phyloP scores from a whole-genome alignment of 2,329 filamentous ascomycete genomes.

The Xylariaceae sp. region DNA sequence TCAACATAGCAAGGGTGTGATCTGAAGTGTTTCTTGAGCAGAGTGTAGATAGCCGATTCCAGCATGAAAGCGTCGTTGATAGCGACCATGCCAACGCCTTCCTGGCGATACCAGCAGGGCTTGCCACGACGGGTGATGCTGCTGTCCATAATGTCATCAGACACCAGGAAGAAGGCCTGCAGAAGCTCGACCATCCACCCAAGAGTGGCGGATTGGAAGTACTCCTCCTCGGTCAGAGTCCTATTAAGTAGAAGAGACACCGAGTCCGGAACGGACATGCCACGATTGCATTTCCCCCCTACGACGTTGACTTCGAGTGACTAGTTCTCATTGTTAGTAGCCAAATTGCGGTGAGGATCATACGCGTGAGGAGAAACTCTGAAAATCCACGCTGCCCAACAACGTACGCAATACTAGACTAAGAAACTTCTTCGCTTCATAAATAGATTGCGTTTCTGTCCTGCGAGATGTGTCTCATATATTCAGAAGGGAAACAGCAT shows the following conservation, averaged over 20 bases:
- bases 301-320: constrained; percentile 84
- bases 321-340: constrained; percentile 53
- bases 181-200: constrained; percentile 99
- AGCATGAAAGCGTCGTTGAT: constrained; percentile 99
- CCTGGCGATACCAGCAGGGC: constrained; percentile 95
- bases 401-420: background rate
- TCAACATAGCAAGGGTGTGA: constrained; percentile 87
- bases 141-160: constrained; percentile 97
- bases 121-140: constrained; percentile 93
- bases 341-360: background rate
- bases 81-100: constrained; percentile 90
- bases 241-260: constrained; percentile 77
- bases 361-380: background rate
- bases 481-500: background rate
- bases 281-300: constrained; percentile 98
- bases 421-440: background rate
- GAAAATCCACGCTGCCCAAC: background rate
- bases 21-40: constrained; percentile 94
- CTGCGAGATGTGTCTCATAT: background rate
- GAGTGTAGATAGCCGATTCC: constrained; percentile 85
- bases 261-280: constrained; percentile 96
- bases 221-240: constrained; percentile 79
- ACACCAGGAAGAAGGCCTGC: constrained; percentile 98
- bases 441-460: background rate
- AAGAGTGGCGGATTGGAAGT: constrained; percentile 84